phyloP scores from a whole-genome alignment of 768 basidiomycete species.

The Amanita brunnescens region DNA sequence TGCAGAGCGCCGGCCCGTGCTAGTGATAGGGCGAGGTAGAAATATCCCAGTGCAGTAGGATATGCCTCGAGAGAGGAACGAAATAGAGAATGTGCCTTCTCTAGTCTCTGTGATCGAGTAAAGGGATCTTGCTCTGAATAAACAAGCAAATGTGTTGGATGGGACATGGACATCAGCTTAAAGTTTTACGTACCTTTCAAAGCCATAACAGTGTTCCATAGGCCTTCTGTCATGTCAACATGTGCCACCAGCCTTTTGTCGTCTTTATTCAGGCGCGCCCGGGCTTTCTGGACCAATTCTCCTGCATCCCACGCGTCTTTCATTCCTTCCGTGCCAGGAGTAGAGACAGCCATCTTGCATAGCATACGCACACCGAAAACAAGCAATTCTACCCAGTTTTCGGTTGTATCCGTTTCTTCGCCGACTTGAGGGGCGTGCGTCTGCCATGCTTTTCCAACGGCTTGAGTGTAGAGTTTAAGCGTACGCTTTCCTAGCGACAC shows the following conservation, averaged over 20 bases:
- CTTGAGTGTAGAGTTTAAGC: conserved; percentile 72
- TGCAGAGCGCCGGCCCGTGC: conserved; percentile 55
- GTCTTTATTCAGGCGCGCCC: conserved; percentile 38
- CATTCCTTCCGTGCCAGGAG: conserved; percentile 27
- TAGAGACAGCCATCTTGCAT: conserved; percentile 34
- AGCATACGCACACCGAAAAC: conserved; percentile 75
- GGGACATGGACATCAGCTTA: not conserved
- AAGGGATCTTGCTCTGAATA: conserved; percentile 54
- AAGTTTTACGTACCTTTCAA: conserved; percentile 42
- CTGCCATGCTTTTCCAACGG: conserved; percentile 77
- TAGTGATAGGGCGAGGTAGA: conserved; percentile 74
- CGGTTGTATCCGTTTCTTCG: conserved; percentile 55
- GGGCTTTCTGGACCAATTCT: conserved; percentile 50
- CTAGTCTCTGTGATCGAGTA: conserved; percentile 50
- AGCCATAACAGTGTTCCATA: conserved; percentile 64
- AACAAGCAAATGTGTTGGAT: not conserved
- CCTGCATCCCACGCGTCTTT: conserved; percentile 59
- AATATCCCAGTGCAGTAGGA: conserved; percentile 52
- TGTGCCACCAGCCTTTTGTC: conserved; percentile 49
- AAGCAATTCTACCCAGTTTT: conserved; percentile 68
- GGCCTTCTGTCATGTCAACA: conserved; percentile 61
- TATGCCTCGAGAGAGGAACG: conserved; percentile 36
- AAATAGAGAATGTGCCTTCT: conserved; percentile 45
- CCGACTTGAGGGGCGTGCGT: conserved; percentile 34
- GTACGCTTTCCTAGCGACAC: conserved; percentile 60